Percentiles rank a stretch among this genome's conserved stretches.
Conservation (phyloP, 139 green algal species). For the Deuterostichococcus epilithicus region DNA sequence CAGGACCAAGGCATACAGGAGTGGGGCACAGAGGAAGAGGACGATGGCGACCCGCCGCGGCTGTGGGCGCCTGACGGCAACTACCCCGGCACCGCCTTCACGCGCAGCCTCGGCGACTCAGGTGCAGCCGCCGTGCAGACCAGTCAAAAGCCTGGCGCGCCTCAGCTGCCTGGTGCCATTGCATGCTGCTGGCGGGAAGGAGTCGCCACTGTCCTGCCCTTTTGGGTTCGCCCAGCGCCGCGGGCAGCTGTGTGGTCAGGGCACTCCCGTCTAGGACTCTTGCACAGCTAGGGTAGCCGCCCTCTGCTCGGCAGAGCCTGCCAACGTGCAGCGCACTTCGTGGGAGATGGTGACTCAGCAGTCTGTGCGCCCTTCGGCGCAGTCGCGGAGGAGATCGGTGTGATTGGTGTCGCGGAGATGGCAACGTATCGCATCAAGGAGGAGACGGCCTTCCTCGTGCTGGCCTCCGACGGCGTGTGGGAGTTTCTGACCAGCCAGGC, state of each 20-base stretch:
- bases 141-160: no score
- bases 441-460: slow-evolving; percentile 73
- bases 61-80: slow-evolving; percentile 82
- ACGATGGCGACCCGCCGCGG: slow-evolving; percentile 87
- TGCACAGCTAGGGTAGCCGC: no score
- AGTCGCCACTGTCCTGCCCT: no score
- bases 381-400: slow-evolving; percentile 87
- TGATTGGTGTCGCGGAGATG: slow-evolving; percentile 88
- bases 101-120: slow-evolving; percentile 85
- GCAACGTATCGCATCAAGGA: slow-evolving; percentile 43
- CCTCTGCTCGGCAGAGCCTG: no score
- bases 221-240: no score
- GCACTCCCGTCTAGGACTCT: no score
- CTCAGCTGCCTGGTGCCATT: no score
- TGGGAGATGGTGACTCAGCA: background rate
- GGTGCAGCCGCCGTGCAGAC: no score
- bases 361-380: background rate
- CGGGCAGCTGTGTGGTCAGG: no score
- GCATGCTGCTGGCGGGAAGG: no score
- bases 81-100: slow-evolving; percentile 95
- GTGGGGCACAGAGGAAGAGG: slow-evolving; percentile 77
- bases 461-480: slow-evolving; percentile 92
- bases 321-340: no score
- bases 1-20: slow-evolving; percentile 57
- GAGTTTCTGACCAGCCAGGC: slow-evolving; percentile 89